phyloP scores from a whole-genome alignment of 2,329 filamentous ascomycete species.

The Diaporthe ilicicola region DNA sequence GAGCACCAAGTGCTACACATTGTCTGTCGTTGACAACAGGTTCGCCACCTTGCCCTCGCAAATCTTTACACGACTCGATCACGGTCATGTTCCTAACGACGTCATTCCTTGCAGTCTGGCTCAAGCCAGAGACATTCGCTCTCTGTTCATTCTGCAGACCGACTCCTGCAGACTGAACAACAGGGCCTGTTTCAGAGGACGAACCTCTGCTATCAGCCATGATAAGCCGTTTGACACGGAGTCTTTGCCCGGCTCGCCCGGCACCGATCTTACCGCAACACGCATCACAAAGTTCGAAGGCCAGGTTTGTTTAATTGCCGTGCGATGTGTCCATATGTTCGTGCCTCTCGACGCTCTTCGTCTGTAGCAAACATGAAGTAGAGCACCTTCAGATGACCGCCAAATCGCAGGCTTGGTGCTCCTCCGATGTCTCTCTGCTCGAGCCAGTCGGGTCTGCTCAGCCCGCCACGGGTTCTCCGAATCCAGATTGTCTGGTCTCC shows the following conservation, averaged over 20 bases:
- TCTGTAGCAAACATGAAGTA: no score
- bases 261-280: neutral
- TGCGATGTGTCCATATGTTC: neutral
- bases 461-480: conserved; percentile 38
- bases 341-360: neutral
- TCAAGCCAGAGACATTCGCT: neutral
- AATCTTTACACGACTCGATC: conserved; percentile 8
- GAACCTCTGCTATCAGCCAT: neutral
- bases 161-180: neutral
- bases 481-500: neutral
- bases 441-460: conserved; percentile 35
- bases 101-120: neutral
- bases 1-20: neutral
- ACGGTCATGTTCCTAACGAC: neutral
- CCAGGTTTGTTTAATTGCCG: conserved; percentile 7
- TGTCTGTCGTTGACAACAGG: neutral
- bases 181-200: neutral
- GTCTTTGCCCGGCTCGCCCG: neutral
- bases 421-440: conserved; percentile 28
- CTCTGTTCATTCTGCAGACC: neutral
- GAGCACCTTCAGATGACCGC: neutral
- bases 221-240: neutral
- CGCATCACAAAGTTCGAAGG: neutral
- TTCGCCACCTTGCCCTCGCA: conserved; percentile 7
- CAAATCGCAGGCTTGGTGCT: neutral